phyloP scores from a whole-genome alignment of 345 rosid species.

The Conringia planisiliqua region DNA sequence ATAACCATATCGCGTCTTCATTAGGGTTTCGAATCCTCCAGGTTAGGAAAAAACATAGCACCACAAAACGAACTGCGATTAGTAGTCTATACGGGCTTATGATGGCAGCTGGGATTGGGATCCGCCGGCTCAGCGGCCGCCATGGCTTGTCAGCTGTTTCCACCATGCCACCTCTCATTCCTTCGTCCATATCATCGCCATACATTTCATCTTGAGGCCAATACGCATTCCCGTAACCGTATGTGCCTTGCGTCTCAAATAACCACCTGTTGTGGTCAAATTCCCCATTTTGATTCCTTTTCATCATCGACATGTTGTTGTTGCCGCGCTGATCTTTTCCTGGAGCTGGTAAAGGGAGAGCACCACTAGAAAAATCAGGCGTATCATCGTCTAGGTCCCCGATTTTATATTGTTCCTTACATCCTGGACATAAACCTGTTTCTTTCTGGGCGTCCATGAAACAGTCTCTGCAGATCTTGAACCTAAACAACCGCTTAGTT shows the following conservation, averaged over 20 bases:
- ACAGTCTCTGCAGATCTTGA: slow-evolving; percentile 94
- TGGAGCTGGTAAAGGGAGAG: slow-evolving; percentile 70
- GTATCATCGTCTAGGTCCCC: slow-evolving; percentile 70
- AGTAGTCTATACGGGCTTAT: slow-evolving; percentile 86
- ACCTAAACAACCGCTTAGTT: slow-evolving; percentile 40
- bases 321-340: slow-evolving; percentile 32
- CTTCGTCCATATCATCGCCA: slow-evolving; percentile 58
- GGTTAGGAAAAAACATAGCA: slow-evolving; percentile 66
- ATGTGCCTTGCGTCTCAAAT: slow-evolving; percentile 81
- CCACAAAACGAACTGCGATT: slow-evolving; percentile 53
- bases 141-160: slow-evolving; percentile 85
- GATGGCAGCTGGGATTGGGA: slow-evolving; percentile 53
- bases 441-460: slow-evolving; percentile 88
- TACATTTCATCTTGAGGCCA: slow-evolving; percentile 76
- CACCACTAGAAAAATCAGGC: slow-evolving; percentile 51
- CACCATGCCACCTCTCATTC: slow-evolving; percentile 48
- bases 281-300: slow-evolving; percentile 74
- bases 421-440: slow-evolving; percentile 78
- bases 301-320: slow-evolving; percentile 81
- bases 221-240: slow-evolving; percentile 81
- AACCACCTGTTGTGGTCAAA: slow-evolving; percentile 89
- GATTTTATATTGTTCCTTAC: slow-evolving; percentile 75
- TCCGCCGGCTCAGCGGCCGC: slow-evolving; percentile 70
- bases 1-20: slow-evolving; percentile 79
- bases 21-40: slow-evolving; percentile 84